Evolutionary conservation across 2,329 filamentous ascomycete genomes (phyloP).

Genomic region (Didymella exigua): DNA sequence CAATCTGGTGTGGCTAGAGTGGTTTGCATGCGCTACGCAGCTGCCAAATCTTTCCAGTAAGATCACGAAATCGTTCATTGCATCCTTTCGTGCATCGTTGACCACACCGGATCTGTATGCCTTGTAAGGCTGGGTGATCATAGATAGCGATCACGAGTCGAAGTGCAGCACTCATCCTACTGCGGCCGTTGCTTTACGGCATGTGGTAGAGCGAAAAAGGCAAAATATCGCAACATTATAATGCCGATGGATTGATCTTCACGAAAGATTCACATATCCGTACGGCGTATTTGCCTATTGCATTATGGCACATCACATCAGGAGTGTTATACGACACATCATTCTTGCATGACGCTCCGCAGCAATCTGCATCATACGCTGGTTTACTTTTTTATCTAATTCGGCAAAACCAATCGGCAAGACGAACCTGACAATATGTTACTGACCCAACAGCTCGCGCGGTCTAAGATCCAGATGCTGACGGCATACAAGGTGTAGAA

Average conservation of each 20-base stretch:
- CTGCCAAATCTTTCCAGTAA: constrained; percentile 8
- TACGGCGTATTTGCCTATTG: neutral
- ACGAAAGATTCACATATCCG: neutral
- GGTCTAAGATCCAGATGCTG: neutral
- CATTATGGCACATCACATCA: neutral
- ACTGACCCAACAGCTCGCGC: neutral
- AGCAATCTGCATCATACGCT: neutral
- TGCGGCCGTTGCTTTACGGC: neutral
- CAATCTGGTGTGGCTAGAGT: constrained; percentile 2
- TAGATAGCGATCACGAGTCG: neutral
- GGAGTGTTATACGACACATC: constrained; percentile 3
- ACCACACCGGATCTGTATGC: neutral
- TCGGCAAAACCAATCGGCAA: no score
- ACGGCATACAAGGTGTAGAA: neutral
- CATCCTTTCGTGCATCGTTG: constrained; percentile 1
- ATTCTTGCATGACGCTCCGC: constrained; percentile 8
- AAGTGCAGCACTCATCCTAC: neutral
- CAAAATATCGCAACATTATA: neutral
- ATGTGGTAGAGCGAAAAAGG: neutral
- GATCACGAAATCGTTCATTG: neutral
- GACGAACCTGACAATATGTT: neutral
- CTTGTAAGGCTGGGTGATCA: neutral
- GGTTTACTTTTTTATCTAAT: constrained; percentile 3
- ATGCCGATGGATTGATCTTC: neutral
- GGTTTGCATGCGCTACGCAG: constrained; percentile 4